Evolutionary conservation across 495 filamentous ascomycete species (phyloP).

Genomic region (Aspergillus wentii): DNA sequence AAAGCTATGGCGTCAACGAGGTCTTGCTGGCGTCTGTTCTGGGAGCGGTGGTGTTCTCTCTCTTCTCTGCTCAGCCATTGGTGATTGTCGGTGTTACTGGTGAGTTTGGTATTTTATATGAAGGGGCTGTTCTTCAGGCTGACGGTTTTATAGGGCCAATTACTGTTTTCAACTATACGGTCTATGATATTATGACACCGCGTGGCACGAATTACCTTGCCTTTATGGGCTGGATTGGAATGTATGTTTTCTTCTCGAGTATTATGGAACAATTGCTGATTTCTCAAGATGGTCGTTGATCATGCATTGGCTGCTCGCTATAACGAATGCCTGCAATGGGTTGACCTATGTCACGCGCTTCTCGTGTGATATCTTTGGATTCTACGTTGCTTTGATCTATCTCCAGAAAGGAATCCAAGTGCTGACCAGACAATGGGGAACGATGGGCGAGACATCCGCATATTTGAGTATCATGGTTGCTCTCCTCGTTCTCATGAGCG

Average conservation of each 20-base stretch:
- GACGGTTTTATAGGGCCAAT: constrained; percentile 73
- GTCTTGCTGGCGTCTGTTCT: constrained; percentile 74
- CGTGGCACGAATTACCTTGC: constrained; percentile 67
- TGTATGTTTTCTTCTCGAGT: constrained; percentile 39
- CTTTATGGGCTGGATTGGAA: constrained; percentile 83
- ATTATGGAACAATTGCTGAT: constrained; percentile 5
- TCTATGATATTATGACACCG: constrained; percentile 73
- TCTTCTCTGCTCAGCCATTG: constrained; percentile 73
- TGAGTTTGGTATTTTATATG: constrained; percentile 17
- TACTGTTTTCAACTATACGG: constrained; percentile 84
- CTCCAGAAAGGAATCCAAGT: constrained; percentile 82
- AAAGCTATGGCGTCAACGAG: constrained; percentile 81
- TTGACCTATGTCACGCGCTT: constrained; percentile 79
- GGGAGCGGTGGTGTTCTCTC: constrained; percentile 69
- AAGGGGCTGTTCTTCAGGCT: constrained; percentile 3
- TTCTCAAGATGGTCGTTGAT: constrained; percentile 62
- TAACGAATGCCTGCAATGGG: constrained; percentile 76
- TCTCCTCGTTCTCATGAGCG: constrained; percentile 66
- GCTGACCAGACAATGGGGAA: constrained; percentile 57
- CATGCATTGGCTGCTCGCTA: constrained; percentile 74
- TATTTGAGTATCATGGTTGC: constrained; percentile 72
- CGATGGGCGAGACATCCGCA: constrained; percentile 53
- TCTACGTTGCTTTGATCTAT: constrained; percentile 85
- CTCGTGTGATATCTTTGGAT: constrained; percentile 83
- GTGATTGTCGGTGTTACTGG: constrained; percentile 89